These are phyloP conservation scores for Drechslerella coelobrocha DNA, from an alignment of 2,329 filamentous ascomycete species.

Conservation along the genomic window DNA sequence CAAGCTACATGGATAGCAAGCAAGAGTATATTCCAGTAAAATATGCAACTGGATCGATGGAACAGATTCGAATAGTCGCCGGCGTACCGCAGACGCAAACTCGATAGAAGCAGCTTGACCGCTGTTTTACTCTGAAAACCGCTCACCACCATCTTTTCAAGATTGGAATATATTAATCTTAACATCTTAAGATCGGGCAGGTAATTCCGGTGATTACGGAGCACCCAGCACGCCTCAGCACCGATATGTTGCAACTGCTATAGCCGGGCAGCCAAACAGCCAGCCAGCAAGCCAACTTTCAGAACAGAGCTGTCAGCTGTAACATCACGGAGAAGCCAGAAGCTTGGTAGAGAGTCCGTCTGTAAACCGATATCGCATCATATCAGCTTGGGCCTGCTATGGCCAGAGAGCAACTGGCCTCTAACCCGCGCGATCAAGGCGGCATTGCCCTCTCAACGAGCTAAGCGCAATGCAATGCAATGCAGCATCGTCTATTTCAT, in stretches of 20 bases:
- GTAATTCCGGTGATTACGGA: constrained; percentile 15
- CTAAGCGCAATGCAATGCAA: constrained; percentile 7
- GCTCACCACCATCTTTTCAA: constrained; percentile 12
- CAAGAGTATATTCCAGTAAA: no score
- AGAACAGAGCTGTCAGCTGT: not conserved
- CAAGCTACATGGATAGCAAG: no score
- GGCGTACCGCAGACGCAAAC: not conserved
- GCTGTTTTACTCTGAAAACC: constrained; percentile 38
- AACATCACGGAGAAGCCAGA: not conserved
- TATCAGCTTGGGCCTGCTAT: constrained; percentile 15
- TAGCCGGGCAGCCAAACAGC: not conserved
- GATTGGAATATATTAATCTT: not conserved
- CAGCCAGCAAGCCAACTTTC: no score
- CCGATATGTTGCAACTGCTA: not conserved
- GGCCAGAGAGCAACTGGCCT: constrained; percentile 15
- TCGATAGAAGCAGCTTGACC: not conserved
- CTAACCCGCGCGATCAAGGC: constrained; percentile 35
- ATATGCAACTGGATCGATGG: not conserved
- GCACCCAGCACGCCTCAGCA: constrained; percentile 2
- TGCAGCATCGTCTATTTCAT: constrained; percentile 20
- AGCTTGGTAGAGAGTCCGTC: no score
- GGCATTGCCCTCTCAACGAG: constrained; percentile 13
- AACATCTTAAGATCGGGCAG: not conserved
- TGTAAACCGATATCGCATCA: no score
- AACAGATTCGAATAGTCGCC: not conserved